Evolutionary conservation across 306 rosid genomes (phyloP).

Genomic region (Biancaea sappan): DNA sequence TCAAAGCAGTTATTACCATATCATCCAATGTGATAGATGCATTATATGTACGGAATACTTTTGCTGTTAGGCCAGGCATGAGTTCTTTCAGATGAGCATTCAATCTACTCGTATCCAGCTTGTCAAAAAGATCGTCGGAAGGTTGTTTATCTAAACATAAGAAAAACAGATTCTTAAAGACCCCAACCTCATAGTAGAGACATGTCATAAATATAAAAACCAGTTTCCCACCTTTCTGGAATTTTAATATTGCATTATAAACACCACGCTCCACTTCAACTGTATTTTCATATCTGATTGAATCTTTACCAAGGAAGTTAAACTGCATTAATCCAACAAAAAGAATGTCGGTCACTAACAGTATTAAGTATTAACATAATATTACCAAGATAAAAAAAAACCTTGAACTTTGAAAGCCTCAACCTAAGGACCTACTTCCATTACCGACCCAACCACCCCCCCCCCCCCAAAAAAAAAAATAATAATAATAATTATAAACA

Average conservation of each 20-base stretch:
- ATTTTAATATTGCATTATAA: slow-evolving; percentile 80
- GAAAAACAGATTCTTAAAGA: slow-evolving; percentile 4
- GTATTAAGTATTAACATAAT: not conserved
- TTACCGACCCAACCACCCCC: no score
- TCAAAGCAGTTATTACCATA: slow-evolving; percentile 50
- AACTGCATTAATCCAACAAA: slow-evolving; percentile 61
- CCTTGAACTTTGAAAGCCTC: no score
- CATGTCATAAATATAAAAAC: slow-evolving; percentile 4
- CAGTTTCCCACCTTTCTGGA: slow-evolving; percentile 65
- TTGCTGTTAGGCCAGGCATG: slow-evolving; percentile 98
- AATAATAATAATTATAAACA: no score
- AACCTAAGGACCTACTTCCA: no score
- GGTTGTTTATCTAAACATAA: slow-evolving; percentile 67
- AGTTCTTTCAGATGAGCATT: slow-evolving; percentile 92
- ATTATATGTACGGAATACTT: slow-evolving; percentile 94
- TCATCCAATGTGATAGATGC: slow-evolving; percentile 93
- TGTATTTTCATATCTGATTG: slow-evolving; percentile 87
- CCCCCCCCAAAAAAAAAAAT: no score
- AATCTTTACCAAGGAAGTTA: slow-evolving; percentile 98
- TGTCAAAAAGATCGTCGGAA: slow-evolving; percentile 77
- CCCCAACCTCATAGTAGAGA: slow-evolving; percentile 16
- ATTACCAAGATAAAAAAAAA: no score
- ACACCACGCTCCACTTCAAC: slow-evolving; percentile 92
- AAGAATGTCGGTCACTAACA: slow-evolving; percentile 30
- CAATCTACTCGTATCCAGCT: slow-evolving; percentile 80